phyloP scores from a whole-genome alignment of 805 yeast species.

The Yarrowia yakushimensis region DNA sequence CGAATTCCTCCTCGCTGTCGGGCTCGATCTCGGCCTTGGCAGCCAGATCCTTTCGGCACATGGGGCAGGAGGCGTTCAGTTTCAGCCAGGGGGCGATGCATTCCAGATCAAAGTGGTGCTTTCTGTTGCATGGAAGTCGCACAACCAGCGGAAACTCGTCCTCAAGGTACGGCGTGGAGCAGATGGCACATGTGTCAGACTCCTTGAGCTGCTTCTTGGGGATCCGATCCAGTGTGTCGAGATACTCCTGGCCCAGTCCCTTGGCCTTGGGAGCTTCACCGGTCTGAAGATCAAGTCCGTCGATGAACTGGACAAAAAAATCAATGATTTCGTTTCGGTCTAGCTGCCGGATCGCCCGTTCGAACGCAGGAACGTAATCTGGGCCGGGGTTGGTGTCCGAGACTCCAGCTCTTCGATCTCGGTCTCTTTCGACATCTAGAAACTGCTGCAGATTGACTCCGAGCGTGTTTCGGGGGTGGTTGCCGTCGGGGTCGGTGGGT shows the following conservation, averaged over 20 bases:
- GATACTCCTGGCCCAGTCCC: conserved; percentile 47
- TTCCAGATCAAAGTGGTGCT: conserved; percentile 80
- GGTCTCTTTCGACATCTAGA: conserved; percentile 2
- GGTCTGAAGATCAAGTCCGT: conserved; percentile 5
- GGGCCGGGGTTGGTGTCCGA: not conserved
- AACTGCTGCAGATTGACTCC: conserved; percentile 19
- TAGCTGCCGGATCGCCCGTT: conserved; percentile 23
- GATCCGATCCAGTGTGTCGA: conserved; percentile 77
- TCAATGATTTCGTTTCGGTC: conserved; percentile 13
- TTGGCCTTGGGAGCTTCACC: conserved; percentile 9
- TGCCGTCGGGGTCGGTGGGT: not conserved
- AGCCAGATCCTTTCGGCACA: conserved; percentile 73
- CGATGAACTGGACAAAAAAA: conserved; percentile 21
- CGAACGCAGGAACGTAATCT: conserved; percentile 16
- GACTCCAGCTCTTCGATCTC: conserved; percentile 13
- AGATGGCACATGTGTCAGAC: conserved; percentile 76
- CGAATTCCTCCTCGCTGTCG: conserved; percentile 55
- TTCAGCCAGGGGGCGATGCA: conserved; percentile 89
- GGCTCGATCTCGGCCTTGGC: conserved; percentile 45
- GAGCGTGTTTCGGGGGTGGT: conserved; percentile 17
- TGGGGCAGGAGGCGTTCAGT: conserved; percentile 61
- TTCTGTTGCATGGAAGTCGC: conserved; percentile 59
- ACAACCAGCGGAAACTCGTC: conserved; percentile 81
- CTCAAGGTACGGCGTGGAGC: conserved; percentile 66
- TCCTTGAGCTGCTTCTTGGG: conserved; percentile 42